Evolutionary conservation across 2,329 filamentous ascomycete species (phyloP).

Genomic region (Escovopsis sp.): DNA sequence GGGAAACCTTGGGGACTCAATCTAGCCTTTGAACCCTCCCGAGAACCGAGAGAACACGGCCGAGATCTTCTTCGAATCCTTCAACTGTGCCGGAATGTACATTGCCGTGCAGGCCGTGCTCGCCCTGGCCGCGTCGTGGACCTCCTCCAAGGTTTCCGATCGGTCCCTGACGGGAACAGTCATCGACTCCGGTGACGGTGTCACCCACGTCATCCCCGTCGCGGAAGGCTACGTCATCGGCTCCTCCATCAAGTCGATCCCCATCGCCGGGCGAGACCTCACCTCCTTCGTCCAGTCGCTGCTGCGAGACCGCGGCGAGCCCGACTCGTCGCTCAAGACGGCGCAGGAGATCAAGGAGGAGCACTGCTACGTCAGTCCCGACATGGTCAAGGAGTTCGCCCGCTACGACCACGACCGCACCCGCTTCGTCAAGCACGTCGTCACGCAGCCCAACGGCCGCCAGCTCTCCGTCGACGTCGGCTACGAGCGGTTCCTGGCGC

Average conservation of each 20-base stretch:
- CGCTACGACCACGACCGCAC: conserved; percentile 87
- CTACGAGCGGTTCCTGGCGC: conserved; percentile 94
- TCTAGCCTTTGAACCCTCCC: conserved; percentile 94
- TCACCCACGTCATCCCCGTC: conserved; percentile 96
- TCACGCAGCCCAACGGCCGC: conserved; percentile 72
- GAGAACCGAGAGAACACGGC: conserved; percentile 98
- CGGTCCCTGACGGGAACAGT: conserved; percentile 92
- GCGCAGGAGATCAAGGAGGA: conserved; percentile 98
- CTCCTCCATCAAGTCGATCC: conserved; percentile 97
- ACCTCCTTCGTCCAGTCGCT: conserved; percentile 98
- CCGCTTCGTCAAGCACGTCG: conserved; percentile 79
- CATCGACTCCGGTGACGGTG: conserved; percentile 96
- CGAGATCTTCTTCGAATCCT: conserved; percentile 99
- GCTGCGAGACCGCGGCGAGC: conserved; percentile 87
- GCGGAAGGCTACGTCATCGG: conserved; percentile 98
- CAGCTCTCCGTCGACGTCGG: conserved; percentile 81
- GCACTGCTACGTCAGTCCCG: conserved; percentile 94
- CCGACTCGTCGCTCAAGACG: conserved; percentile 92
- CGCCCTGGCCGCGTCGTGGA: conserved; percentile 94
- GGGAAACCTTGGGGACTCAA: no score
- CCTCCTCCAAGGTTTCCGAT: conserved; percentile 92
- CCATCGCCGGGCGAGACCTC: conserved; percentile 93
- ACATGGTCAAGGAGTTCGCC: conserved; percentile 96
- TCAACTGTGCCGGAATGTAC: conserved; percentile 97
- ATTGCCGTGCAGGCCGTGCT: conserved; percentile 97